phyloP scores from a whole-genome alignment of 2,329 filamentous ascomycete genomes.

The Fusarium nurragi region DNA sequence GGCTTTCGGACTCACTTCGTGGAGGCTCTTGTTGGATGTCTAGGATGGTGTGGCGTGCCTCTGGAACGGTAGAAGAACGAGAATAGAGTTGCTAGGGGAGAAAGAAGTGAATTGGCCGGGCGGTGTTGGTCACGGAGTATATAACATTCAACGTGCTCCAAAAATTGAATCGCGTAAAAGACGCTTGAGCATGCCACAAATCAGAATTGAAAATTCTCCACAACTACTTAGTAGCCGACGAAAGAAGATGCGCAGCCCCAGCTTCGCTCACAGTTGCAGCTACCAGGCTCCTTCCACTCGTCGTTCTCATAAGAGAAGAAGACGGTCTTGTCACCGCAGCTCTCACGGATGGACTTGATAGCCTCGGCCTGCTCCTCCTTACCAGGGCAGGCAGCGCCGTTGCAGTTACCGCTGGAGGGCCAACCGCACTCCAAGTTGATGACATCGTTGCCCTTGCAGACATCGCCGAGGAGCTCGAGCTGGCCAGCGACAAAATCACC shows the following conservation, averaged over 20 bases:
- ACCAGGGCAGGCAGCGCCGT: slow-evolving; percentile 78
- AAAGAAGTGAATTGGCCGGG: slow-evolving; percentile 37
- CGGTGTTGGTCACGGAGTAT: slow-evolving; percentile 42
- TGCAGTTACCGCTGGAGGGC: slow-evolving; percentile 75
- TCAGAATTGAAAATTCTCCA: slow-evolving; percentile 11
- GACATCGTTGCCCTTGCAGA: slow-evolving; percentile 77
- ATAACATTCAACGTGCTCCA: slow-evolving; percentile 43
- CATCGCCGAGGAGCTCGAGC: slow-evolving; percentile 72
- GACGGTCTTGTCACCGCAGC: slow-evolving; percentile 73
- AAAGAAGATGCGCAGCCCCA: slow-evolving; percentile 68
- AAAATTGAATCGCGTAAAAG: slow-evolving; percentile 27
- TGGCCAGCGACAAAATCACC: slow-evolving; percentile 80
- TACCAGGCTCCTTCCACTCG: slow-evolving; percentile 78
- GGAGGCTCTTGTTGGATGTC: slow-evolving; percentile 19
- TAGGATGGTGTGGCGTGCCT: slow-evolving; percentile 8
- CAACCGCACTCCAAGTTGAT: slow-evolving; percentile 93
- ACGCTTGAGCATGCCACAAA: slow-evolving; percentile 39
- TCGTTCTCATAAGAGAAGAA: slow-evolving; percentile 87
- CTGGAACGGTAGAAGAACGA: slow-evolving; percentile 14
- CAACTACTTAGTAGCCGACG: slow-evolving; percentile 25
- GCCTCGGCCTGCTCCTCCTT: slow-evolving; percentile 73
- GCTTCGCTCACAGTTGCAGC: slow-evolving; percentile 78
- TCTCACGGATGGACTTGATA: slow-evolving; percentile 74
- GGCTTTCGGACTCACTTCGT: slow-evolving; percentile 25
- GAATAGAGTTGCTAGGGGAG: slow-evolving; percentile 20